Conservation (phyloP, 306 rosid species). For the Quercus variabilis region DNA sequence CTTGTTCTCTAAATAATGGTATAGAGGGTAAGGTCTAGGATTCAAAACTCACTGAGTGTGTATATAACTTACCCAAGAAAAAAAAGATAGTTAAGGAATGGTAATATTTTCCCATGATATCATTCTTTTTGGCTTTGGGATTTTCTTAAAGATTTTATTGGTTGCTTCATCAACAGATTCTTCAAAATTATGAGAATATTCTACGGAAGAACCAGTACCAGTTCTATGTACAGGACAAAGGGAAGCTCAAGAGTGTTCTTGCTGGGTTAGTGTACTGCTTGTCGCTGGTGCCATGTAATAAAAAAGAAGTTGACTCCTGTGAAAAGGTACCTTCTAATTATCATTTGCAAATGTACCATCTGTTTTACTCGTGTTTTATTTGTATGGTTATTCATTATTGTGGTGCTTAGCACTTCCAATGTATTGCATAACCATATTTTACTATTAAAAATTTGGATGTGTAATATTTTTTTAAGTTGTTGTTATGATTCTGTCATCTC, state of each 20-base stretch:
- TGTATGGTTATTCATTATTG: conserved; percentile 3
- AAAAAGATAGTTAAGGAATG: no score
- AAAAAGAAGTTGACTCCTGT: conserved; percentile 42
- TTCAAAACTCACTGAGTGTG: neutral
- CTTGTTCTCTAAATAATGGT: no score
- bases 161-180: conserved; percentile 56
- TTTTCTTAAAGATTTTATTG: conserved; percentile 5
- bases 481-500: neutral
- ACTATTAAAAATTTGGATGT: neutral
- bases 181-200: conserved; percentile 72
- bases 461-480: neutral
- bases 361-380: neutral
- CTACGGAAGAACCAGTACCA: conserved; percentile 67
- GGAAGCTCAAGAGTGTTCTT: conserved; percentile 64
- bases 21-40: no score
- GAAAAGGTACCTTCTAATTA: conserved; percentile 46
- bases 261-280: conserved; percentile 75
- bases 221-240: conserved; percentile 62
- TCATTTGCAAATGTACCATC: conserved; percentile 5
- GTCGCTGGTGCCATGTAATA: conserved; percentile 74
- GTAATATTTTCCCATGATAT: neutral
- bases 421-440: conserved; percentile 1
- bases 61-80: neutral
- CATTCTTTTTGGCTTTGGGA: conserved; percentile 1
- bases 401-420: conserved; percentile 1